Conservation (phyloP, 768 basidiomycete species). For the Dioszegia aurantiaca region DNA sequence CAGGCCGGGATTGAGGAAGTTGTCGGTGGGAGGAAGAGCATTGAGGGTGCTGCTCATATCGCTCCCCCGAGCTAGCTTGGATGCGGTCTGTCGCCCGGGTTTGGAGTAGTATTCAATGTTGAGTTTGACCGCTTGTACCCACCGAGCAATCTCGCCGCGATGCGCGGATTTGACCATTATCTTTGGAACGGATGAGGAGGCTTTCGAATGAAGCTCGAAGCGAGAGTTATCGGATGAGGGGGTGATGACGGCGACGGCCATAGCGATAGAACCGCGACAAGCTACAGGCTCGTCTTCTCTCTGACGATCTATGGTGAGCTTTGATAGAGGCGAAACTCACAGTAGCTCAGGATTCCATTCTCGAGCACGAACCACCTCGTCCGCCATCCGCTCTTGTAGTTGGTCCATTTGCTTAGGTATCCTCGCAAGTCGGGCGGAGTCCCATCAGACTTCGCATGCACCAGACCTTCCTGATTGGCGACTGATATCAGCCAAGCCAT, state of each 20-base stretch:
- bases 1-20: constrained; percentile 35
- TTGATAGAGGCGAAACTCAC: constrained; percentile 12
- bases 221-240: constrained; percentile 62
- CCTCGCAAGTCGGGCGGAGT: constrained; percentile 39
- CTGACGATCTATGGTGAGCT: constrained; percentile 66
- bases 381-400: constrained; percentile 84
- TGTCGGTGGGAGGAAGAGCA: constrained; percentile 31
- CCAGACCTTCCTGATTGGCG: constrained; percentile 73
- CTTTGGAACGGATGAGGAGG: constrained; percentile 48
- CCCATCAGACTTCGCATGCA: constrained; percentile 52
- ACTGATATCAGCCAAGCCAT: constrained; percentile 54
- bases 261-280: constrained; percentile 80
- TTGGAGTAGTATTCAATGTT: constrained; percentile 71
- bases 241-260: constrained; percentile 65
- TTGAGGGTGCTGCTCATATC: constrained; percentile 10
- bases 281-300: constrained; percentile 86
- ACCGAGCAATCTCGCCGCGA: constrained; percentile 81
- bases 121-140: constrained; percentile 72
- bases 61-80: constrained; percentile 18
- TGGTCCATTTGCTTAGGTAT: constrained; percentile 75
- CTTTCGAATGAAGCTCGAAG: constrained; percentile 69
- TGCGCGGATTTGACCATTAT: constrained; percentile 60
- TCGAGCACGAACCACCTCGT: constrained; percentile 90
- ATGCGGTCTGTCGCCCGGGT: neutral
- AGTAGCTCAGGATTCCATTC: constrained; percentile 68